Conservation (phyloP, 2,329 filamentous ascomycete genomes). For the Ophiostoma sp. region DNA sequence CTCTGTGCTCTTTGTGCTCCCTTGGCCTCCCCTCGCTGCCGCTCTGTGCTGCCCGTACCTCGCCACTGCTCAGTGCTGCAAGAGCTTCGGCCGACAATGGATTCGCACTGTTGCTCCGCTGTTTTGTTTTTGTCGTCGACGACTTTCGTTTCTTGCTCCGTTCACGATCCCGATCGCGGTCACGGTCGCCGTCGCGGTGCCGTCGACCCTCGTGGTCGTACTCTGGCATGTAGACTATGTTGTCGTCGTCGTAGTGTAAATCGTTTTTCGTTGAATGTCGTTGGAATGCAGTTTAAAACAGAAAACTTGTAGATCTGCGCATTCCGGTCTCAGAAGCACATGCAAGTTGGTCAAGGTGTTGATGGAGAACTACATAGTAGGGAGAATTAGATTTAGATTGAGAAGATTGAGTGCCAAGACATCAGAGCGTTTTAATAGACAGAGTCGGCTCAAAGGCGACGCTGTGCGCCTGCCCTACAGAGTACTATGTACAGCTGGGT, state of each 20-base stretch:
- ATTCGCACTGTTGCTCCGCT: constrained; percentile 24
- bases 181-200: constrained; percentile 18
- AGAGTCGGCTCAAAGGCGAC: neutral
- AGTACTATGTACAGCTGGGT: neutral
- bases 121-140: constrained; percentile 22
- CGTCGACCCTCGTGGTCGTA: neutral
- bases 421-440: neutral
- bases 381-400: neutral
- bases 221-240: constrained; percentile 6
- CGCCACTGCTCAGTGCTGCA: constrained; percentile 29
- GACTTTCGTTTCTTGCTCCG: constrained; percentile 27
- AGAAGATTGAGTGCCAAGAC: neutral
- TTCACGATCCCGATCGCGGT: constrained; percentile 21
- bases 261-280: neutral
- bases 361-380: neutral
- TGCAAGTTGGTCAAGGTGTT: neutral
- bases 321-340: constrained; percentile 9
- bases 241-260: neutral
- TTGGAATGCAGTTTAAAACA: neutral
- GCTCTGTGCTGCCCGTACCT: neutral
- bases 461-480: neutral
- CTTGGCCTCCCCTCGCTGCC: neutral
- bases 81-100: constrained; percentile 31
- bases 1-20: too few species aligned
- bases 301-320: neutral